phyloP scores from a whole-genome alignment of 805 yeast species.

The Kodamaea jinghongensis region DNA sequence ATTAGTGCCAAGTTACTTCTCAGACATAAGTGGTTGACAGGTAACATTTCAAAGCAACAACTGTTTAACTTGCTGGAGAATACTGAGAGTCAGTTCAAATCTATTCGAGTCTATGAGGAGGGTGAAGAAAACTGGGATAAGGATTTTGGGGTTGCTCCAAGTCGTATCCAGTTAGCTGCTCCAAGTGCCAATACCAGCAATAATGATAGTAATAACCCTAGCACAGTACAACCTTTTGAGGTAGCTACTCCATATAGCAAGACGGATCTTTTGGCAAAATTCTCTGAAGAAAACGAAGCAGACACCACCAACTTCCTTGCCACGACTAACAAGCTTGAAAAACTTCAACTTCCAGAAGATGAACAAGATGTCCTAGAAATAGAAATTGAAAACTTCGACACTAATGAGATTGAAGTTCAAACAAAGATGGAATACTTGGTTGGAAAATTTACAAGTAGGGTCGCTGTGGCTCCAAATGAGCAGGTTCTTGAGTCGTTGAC shows the following conservation, averaged over 20 bases:
- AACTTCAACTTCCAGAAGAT: conserved; percentile 8
- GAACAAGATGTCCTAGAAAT: conserved; percentile 33
- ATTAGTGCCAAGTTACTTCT: conserved; percentile 53
- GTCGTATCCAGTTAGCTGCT: not conserved
- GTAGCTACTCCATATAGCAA: conserved; percentile 14
- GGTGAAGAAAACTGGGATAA: conserved; percentile 37
- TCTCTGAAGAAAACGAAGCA: conserved; percentile 26
- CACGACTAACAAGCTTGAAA: not conserved
- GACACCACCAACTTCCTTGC: conserved; percentile 7
- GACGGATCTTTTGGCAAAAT: conserved; percentile 29
- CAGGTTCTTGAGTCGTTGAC: conserved; percentile 28
- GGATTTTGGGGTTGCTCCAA: conserved; percentile 21
- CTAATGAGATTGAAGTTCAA: conserved; percentile 41
- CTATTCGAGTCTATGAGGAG: conserved; percentile 28
- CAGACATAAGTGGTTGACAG: conserved; percentile 59
- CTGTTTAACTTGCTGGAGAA: not conserved
- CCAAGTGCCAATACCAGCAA: not conserved
- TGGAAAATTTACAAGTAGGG: conserved; percentile 29
- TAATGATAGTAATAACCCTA: not conserved
- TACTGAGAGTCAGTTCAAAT: conserved; percentile 12
- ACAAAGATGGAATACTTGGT: conserved; percentile 38
- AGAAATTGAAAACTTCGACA: conserved; percentile 38
- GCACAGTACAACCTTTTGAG: not conserved
- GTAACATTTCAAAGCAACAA: not conserved
- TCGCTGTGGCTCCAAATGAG: conserved; percentile 32